Evolutionary conservation across 208 protist genomes (phyloP), one percentile per base, ranked within the genome.

Genomic region (Trypanosoma theileri): DNA sequence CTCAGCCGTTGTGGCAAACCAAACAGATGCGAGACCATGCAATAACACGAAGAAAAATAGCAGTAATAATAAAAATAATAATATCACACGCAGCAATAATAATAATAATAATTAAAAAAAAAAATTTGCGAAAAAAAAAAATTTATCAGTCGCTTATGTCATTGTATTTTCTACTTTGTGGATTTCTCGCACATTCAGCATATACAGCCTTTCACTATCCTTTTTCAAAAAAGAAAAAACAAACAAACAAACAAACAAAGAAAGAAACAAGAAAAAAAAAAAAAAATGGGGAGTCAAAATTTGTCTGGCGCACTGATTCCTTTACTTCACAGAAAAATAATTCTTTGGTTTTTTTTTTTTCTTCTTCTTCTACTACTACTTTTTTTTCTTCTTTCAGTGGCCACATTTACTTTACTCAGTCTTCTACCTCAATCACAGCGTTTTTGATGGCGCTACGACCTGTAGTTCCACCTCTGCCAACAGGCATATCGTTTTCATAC

Each of bases 381-480:
- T 69, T 50, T 48, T 60, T 54, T 70, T 55, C 40, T 50, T 48
- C 52, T 54, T 70, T 55, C 40, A 26, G 40, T 31, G 16, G 19
- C 21, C 9, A 46, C 17, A 40, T 53, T 22, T 59, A 17, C 4
- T 24, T 46, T 4, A 53, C 19, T 73, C 35, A 75, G 40, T 75
- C 69, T 42, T 81, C 73, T 12, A 97, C 81, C 81, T 93, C 87
- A 66, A 93, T 93, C n/a, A 93, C 74, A 21, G 86, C 73, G 56
- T 86, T 70, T 17, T 53, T 67, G 14, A 85, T 75, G 24, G 22
- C 19, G 9, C 21, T 21, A 28, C 51, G 57, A 24, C n/a, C 0
- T 1, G 9, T 7, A 56, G 9, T 1, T 50, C 11, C 17, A 8
- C 22, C 61, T 61, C 52, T 35, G 51, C 17, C 55, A 11, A 12